These are phyloP conservation scores for Neurospora hispaniola DNA, from an alignment of 495 filamentous ascomycete species.

Conservation along the genomic window DNA sequence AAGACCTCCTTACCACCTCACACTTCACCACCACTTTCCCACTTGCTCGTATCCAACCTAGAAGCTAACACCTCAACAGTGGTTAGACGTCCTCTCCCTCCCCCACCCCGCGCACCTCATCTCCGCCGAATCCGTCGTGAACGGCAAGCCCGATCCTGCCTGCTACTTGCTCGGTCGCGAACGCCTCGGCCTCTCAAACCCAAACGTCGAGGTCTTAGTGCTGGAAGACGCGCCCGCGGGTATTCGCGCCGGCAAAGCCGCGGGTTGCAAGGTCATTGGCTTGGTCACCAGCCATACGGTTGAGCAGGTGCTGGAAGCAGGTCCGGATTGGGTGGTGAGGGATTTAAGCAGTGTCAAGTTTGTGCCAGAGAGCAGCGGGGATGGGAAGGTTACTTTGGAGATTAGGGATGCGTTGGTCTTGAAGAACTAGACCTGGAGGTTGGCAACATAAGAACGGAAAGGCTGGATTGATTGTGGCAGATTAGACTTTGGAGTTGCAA, in stretches of 20 bases:
- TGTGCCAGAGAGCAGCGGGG: conserved; percentile 25
- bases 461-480: background rate
- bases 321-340: conserved; percentile 78
- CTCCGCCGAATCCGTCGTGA: conserved; percentile 72
- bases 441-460: background rate
- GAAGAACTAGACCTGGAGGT: background rate
- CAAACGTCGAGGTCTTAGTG: conserved; percentile 50
- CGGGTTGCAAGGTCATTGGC: conserved; percentile 81
- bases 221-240: conserved; percentile 93
- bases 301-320: conserved; percentile 57
- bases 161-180: conserved; percentile 69
- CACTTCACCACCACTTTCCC: too few species aligned
- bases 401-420: conserved; percentile 31
- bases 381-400: conserved; percentile 41
- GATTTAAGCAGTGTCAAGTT: conserved; percentile 66
- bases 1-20: background rate
- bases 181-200: conserved; percentile 43
- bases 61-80: conserved; percentile 21
- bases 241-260: conserved; percentile 75
- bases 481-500: background rate
- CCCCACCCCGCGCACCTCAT: conserved; percentile 65
- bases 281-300: conserved; percentile 74
- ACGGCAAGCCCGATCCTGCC: conserved; percentile 80
- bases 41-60: too few species aligned
- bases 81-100: conserved; percentile 70